phyloP scores from a whole-genome alignment of 2,329 filamentous ascomycete genomes.

The Fusarium praegraminearum region DNA sequence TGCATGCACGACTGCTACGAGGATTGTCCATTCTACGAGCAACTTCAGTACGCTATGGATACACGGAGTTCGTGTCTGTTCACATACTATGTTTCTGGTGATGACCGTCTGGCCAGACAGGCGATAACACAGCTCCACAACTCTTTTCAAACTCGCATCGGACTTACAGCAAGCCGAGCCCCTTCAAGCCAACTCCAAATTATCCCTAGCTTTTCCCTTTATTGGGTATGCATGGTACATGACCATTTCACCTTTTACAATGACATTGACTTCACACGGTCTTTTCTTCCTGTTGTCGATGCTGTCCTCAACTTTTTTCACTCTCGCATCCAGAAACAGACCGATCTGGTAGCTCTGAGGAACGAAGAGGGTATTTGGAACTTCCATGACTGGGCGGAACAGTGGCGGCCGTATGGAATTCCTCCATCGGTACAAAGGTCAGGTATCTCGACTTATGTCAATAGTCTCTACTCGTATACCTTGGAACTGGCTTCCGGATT shows the following conservation, averaged over 20 bases:
- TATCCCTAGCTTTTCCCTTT: not conserved
- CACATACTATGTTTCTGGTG: not conserved
- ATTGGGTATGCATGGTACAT: not conserved
- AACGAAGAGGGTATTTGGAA: not conserved
- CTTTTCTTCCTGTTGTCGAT: not conserved
- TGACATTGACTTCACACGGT: not conserved
- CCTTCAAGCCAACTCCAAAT: not conserved
- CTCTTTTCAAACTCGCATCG: not conserved
- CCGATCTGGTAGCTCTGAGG: not conserved
- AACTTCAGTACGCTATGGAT: conserved; percentile 7
- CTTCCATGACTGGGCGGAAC: not conserved
- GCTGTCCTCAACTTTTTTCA: not conserved
- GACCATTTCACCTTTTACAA: not conserved
- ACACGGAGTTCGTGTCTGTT: not conserved
- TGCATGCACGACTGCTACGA: conserved; percentile 11
- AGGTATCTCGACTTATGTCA: not conserved
- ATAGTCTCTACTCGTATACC: not conserved
- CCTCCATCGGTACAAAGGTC: rapidly evolving
- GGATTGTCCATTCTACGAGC: conserved; percentile 8
- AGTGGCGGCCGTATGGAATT: conserved; percentile 1
- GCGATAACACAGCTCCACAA: not conserved
- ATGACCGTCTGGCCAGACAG: not conserved
- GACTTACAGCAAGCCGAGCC: conserved; percentile 2
- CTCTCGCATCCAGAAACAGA: not conserved
- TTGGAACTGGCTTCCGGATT: not conserved